phyloP scores from a whole-genome alignment of 2,329 filamentous ascomycete genomes.

The Zasmidium cellare region DNA sequence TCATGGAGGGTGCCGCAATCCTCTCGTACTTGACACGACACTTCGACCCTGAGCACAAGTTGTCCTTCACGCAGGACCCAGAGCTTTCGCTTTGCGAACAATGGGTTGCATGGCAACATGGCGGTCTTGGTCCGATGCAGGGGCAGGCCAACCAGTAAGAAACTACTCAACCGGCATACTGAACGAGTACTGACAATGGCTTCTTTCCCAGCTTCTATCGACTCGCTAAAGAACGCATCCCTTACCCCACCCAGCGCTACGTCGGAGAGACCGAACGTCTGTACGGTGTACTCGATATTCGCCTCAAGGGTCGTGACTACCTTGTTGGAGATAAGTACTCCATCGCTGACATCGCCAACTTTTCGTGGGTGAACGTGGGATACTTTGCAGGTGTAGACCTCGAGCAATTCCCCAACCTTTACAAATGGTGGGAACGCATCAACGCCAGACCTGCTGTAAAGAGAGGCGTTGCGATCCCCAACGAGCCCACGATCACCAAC shows the following conservation, averaged over 20 bases:
- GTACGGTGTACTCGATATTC: slow-evolving; percentile 46
- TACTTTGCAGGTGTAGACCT: slow-evolving; percentile 44
- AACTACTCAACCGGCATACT: not conserved
- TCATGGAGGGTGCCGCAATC: slow-evolving; percentile 47
- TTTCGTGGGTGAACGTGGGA: slow-evolving; percentile 45
- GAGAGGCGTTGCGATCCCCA: slow-evolving; percentile 40
- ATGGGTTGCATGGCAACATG: slow-evolving; percentile 61
- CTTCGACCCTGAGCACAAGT: slow-evolving; percentile 49
- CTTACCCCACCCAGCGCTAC: slow-evolving; percentile 48
- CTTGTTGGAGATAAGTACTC: slow-evolving; percentile 49
- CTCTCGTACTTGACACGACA: slow-evolving; percentile 46
- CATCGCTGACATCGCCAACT: slow-evolving; percentile 49
- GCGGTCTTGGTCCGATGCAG: slow-evolving; percentile 36
- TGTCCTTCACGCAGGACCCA: slow-evolving; percentile 48
- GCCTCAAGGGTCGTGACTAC: slow-evolving; percentile 43
- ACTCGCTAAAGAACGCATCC: slow-evolving; percentile 44
- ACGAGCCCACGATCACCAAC: slow-evolving; percentile 43
- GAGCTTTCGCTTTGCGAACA: slow-evolving; percentile 53
- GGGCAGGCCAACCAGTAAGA: slow-evolving; percentile 36
- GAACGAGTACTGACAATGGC: not conserved
- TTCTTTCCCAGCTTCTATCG: slow-evolving; percentile 35
- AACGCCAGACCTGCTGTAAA: slow-evolving; percentile 44
- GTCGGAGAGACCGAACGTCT: slow-evolving; percentile 50
- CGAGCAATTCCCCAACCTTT: slow-evolving; percentile 43
- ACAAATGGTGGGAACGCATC: slow-evolving; percentile 47